Evolutionary conservation across 2,329 filamentous ascomycete species (phyloP).

Genomic region (Penicillium sp.): DNA sequence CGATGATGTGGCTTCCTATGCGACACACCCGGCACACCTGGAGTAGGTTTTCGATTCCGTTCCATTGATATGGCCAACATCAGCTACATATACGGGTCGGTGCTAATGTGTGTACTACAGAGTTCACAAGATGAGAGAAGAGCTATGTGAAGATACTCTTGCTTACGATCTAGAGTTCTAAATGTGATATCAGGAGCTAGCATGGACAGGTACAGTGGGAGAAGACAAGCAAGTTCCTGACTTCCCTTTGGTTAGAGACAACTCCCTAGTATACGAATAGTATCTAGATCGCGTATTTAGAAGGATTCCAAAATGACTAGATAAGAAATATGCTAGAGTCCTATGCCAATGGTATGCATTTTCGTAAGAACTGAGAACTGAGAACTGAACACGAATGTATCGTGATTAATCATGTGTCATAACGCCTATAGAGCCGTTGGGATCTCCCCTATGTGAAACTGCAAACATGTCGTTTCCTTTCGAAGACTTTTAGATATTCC

Average conservation of each 20-base stretch:
- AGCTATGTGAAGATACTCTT: slow-evolving; percentile 48
- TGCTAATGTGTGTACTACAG: slow-evolving; percentile 26
- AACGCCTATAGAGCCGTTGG: slow-evolving; percentile 24
- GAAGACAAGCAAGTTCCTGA: too few relatives aligned
- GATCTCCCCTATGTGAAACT: slow-evolving; percentile 22
- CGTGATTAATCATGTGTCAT: slow-evolving; percentile 14
- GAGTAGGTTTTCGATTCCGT: slow-evolving; percentile 38
- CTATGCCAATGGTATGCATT: too few relatives aligned
- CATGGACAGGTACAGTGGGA: not conserved
- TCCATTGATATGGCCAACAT: too few relatives aligned
- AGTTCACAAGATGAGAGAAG: slow-evolving; percentile 44
- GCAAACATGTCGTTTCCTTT: slow-evolving; percentile 22
- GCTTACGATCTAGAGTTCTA: slow-evolving; percentile 49
- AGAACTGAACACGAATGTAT: slow-evolving; percentile 10
- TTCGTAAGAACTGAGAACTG: not conserved
- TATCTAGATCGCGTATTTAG: too few relatives aligned
- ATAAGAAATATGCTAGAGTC: too few relatives aligned
- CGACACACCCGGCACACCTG: slow-evolving; percentile 51
- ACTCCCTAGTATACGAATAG: too few relatives aligned
- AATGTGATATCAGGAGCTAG: not conserved
- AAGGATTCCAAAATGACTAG: too few relatives aligned
- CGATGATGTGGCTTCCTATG: slow-evolving; percentile 49
- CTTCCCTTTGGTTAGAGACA: too few relatives aligned
- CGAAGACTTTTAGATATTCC: slow-evolving; percentile 28
- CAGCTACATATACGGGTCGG: not conserved